Conservation (phyloP, 768 basidiomycete species). For the Boletus eberwhitei region DNA sequence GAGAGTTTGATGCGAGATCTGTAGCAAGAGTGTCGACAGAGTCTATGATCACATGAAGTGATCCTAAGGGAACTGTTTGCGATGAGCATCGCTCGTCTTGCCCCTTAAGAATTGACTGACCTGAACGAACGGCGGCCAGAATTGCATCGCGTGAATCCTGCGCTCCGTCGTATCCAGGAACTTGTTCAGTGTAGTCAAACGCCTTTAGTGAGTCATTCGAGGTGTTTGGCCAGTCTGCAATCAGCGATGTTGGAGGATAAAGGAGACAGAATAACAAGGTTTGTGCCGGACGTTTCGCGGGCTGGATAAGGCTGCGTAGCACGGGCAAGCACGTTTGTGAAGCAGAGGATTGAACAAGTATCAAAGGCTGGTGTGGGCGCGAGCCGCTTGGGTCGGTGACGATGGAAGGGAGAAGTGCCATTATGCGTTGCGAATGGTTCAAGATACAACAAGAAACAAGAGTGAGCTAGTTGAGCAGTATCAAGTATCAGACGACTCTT, state of each 20-base stretch:
- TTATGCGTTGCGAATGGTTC: conserved; percentile 6
- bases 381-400: conserved; percentile 21
- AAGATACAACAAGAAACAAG: neutral
- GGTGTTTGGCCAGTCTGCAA: conserved; percentile 29
- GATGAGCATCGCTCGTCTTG: conserved; percentile 1
- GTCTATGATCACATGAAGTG: conserved; percentile 68
- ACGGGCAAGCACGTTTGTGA: conserved; percentile 58
- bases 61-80: conserved; percentile 38
- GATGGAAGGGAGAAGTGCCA: conserved; percentile 30
- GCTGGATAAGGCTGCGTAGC: conserved; percentile 44
- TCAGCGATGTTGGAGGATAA: conserved; percentile 47
- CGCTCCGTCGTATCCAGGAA: conserved; percentile 51
- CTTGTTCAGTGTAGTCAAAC: conserved; percentile 46
- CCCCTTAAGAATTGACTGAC: conserved; percentile 15
- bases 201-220: conserved; percentile 30
- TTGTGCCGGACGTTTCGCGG: conserved; percentile 14
- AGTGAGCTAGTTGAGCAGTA: neutral
- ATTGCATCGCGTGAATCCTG: conserved; percentile 39
- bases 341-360: conserved; percentile 58
- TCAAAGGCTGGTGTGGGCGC: conserved; percentile 39
- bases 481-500: conserved; percentile 10
- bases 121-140: conserved; percentile 39
- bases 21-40: conserved; percentile 63
- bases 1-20: conserved; percentile 54
- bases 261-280: conserved; percentile 57